A percentile compares a stretch with the other conserved stretches of the same genome.
These are phyloP conservation scores for Ogataea trehalophila DNA, from an alignment of 805 yeast species.

Conservation along the genomic window DNA sequence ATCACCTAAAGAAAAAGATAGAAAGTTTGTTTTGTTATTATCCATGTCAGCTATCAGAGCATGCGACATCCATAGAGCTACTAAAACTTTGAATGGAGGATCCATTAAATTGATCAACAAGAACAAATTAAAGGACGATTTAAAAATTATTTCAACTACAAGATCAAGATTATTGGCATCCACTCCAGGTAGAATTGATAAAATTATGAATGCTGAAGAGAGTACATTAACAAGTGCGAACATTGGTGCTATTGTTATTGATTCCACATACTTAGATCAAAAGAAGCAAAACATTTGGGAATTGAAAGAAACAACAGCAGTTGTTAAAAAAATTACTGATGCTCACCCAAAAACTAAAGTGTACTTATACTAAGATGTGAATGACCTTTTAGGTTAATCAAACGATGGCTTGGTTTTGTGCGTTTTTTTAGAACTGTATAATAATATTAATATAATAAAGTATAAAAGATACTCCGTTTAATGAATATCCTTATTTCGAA, in stretches of 20 bases:
- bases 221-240: constrained; percentile 36
- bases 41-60: constrained; percentile 82
- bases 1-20: constrained; percentile 13
- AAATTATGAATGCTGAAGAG: constrained; percentile 41
- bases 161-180: constrained; percentile 50
- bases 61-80: constrained; percentile 74
- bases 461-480: background rate
- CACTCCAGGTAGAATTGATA: constrained; percentile 57
- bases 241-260: constrained; percentile 53
- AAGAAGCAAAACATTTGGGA: constrained; percentile 63
- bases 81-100: constrained; percentile 39
- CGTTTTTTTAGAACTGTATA: background rate
- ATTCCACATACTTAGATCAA: constrained; percentile 54
- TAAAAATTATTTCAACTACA: constrained; percentile 39
- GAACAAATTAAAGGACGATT: constrained; percentile 64
- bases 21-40: constrained; percentile 47
- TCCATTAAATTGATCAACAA: constrained; percentile 71
- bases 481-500: no score
- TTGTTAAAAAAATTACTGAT: constrained; percentile 35
- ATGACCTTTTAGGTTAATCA: background rate
- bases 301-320: constrained; percentile 38
- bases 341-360: constrained; percentile 40
- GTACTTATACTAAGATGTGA: constrained; percentile 40
- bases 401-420: no score
- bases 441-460: background rate